Base-by-base conservation (phyloP, 192 early-diverging fungal species). In the Podila clonocystis region DNA sequence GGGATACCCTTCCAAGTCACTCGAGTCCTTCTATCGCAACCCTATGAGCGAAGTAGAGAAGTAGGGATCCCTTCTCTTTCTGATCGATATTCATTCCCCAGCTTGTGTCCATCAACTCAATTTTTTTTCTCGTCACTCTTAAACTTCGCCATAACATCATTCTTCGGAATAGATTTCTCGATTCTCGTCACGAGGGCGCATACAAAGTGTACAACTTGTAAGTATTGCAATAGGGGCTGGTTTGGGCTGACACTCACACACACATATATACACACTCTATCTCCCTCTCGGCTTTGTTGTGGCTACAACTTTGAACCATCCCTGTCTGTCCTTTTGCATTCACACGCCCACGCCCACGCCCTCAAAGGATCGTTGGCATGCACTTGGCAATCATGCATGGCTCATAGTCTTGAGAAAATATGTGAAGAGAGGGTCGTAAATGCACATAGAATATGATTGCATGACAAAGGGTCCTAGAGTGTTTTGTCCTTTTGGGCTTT, bases 161-260 rank as follows among this genome's bases (percentile, higher is more conserved):
- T 57, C 19, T 36, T 62, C 36, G 31, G 41, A 38, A 13, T 62
- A 91, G 89, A 48, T 91, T 87, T 69, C 74, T 91, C 29, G 87
- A 90, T 50, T 63, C 41, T 41, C 75, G 70, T 50, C 89, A 90
- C 58, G 64, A 19, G 28, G 72, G 57, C 6, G 65, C 87, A 62
- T 91, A 89, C 73, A 91, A 90, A 75, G 85, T 91, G 22, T 91
- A 87, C 73, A 91, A 91, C 59, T 63, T 91, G 85, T 88, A 83
- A 76, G 87, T 38, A 29, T 15, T 50, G 12, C 13, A 45, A 36
- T 26, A 24, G 17, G 52, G 52, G 52, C 19, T 67, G 66, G n/a
- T 5, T 33, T 31, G 31, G 28, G 52, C 52, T 55, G 52, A 24
- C 52, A 55, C 52, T 7, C 24, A 45, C 41, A 15, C 33, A 31